Conservation (phyloP, 371 early-diverging fungal species). For the Nosema muscidifuracis region DNA sequence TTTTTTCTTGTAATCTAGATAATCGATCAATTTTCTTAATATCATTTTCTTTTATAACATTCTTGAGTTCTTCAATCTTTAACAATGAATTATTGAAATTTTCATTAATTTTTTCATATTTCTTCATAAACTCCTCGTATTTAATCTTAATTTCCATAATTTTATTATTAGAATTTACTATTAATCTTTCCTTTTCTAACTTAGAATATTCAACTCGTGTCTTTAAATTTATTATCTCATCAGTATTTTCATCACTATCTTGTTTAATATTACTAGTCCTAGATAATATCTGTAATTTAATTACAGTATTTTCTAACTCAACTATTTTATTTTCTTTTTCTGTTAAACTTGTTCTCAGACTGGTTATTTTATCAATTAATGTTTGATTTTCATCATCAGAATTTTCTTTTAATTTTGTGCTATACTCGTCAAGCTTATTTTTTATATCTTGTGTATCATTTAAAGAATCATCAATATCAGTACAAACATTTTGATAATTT, state of each 20-base stretch:
- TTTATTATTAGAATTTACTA: neutral
- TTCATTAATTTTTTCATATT: slow-evolving; percentile 14
- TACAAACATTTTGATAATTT: too few species aligned
- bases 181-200: neutral
- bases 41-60: slow-evolving; percentile 7
- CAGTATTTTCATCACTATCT: neutral
- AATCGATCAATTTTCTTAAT: neutral
- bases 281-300: neutral
- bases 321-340: neutral
- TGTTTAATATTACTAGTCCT: neutral
- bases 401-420: neutral
- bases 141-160: slow-evolving; percentile 13
- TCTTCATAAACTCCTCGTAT: slow-evolving; percentile 25
- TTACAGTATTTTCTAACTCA: neutral
- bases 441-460: neutral
- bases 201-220: neutral
- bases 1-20: neutral
- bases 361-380: neutral
- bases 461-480: neutral
- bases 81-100: slow-evolving; percentile 16
- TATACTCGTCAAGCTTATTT: slow-evolving; percentile 1
- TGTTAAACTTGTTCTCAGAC: neutral
- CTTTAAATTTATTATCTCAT: neutral
- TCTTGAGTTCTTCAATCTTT: slow-evolving; percentile 4
- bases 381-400: neutral